Evolutionary conservation across 805 yeast genomes (phyloP).

Genomic region (Jamesozyma rosinii): DNA sequence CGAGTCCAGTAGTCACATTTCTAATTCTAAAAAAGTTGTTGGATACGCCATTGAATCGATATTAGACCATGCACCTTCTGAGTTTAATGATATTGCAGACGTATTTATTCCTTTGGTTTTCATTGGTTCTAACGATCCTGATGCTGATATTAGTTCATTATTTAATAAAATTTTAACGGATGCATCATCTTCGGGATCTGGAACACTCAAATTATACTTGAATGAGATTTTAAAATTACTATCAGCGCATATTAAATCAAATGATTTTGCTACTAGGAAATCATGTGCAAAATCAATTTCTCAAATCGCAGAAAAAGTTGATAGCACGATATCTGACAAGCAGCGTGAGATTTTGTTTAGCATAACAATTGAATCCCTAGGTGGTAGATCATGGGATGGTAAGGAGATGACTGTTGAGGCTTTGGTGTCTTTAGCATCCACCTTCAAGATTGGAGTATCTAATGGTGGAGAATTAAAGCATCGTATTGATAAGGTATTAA

Average conservation of each 20-base stretch:
- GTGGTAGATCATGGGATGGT: slow-evolving; percentile 83
- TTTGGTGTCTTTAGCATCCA: slow-evolving; percentile 47
- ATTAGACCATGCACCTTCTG: slow-evolving; percentile 58
- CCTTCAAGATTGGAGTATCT: slow-evolving; percentile 33
- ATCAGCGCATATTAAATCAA: slow-evolving; percentile 43
- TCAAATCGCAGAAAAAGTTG: slow-evolving; percentile 43
- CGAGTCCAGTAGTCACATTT: slow-evolving; percentile 32
- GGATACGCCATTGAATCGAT: slow-evolving; percentile 58
- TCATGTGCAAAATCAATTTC: slow-evolving; percentile 62
- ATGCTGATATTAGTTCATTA: slow-evolving; percentile 34
- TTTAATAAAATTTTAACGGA: slow-evolving; percentile 72
- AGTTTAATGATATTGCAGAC: slow-evolving; percentile 50
- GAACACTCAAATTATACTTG: slow-evolving; percentile 59
- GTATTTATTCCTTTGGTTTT: slow-evolving; percentile 71
- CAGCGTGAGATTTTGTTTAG: slow-evolving; percentile 37
- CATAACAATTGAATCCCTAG: slow-evolving; percentile 48
- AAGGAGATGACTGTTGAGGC: slow-evolving; percentile 71
- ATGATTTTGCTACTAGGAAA: slow-evolving; percentile 55
- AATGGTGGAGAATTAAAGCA: slow-evolving; percentile 28
- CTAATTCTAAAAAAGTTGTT: slow-evolving; percentile 39
- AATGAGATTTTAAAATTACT: slow-evolving; percentile 55
- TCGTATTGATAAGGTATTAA: slow-evolving; percentile 37
- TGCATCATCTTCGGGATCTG: slow-evolving; percentile 62
- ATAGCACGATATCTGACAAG: slow-evolving; percentile 21
- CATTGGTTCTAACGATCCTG: slow-evolving; percentile 63